Evolutionary conservation across 768 basidiomycete genomes (phyloP).

Genomic region (Kwoniella botswanensis): DNA sequence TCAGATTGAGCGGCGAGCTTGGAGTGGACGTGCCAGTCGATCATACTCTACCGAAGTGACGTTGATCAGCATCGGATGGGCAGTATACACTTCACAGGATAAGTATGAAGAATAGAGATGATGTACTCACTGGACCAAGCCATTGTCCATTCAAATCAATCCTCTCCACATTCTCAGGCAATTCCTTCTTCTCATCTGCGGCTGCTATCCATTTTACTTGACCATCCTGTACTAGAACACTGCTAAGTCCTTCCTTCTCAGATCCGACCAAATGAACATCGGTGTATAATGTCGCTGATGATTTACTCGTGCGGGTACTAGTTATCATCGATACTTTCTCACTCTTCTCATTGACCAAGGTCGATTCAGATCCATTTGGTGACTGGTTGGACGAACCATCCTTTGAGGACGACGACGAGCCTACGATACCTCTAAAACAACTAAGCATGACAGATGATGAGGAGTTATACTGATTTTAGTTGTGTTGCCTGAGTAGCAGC

Average conservation of each 20-base stretch:
- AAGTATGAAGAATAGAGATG: too few species aligned
- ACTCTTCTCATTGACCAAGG: neutral
- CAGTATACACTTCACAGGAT: neutral
- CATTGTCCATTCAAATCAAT: neutral
- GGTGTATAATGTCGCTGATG: neutral
- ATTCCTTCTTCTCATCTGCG: neutral
- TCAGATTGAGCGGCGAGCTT: neutral
- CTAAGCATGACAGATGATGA: neutral
- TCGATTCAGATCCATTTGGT: neutral
- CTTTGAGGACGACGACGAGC: neutral
- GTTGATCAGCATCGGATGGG: neutral
- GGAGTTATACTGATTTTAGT: too few species aligned
- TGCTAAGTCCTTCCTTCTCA: neutral
- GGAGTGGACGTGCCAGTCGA: constrained; percentile 20
- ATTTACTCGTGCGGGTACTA: neutral
- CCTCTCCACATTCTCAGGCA: neutral
- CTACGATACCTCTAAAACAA: neutral
- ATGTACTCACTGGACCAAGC: neutral
- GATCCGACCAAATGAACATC: neutral
- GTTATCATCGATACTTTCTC: neutral
- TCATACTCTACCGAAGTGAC: neutral
- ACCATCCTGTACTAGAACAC: neutral
- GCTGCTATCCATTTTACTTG: neutral
- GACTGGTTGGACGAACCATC: neutral
- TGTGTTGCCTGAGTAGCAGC: too few species aligned